Conservation (phyloP, 2,329 filamentous ascomycete genomes). For the Apiospora phragmitis region DNA sequence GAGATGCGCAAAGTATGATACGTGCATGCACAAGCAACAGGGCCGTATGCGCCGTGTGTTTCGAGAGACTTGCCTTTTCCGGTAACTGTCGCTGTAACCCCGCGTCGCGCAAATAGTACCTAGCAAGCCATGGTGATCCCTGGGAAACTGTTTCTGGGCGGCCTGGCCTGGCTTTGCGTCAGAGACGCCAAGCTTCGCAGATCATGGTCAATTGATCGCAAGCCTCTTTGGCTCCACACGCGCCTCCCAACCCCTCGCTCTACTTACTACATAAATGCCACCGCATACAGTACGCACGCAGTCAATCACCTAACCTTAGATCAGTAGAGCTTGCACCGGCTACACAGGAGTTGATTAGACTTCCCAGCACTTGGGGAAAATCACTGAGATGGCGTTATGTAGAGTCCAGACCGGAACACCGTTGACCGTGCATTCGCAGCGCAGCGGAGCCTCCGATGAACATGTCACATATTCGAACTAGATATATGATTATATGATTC, state of each 20-base stretch:
- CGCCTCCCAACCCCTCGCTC: background rate
- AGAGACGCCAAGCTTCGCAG: slow-evolving; percentile 14
- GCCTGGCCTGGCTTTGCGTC: slow-evolving; percentile 11
- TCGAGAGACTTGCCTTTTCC: slow-evolving; percentile 5
- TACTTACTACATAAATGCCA: background rate
- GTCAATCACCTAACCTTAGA: background rate
- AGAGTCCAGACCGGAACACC: slow-evolving; percentile 1
- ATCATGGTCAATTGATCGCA: slow-evolving; percentile 11
- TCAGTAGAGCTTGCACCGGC: background rate
- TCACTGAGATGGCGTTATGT: background rate
- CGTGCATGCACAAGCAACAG: background rate
- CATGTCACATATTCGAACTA: background rate
- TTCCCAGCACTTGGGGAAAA: background rate
- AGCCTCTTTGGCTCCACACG: slow-evolving; percentile 8
- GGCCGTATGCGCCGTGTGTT: background rate
- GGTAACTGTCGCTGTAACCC: slow-evolving; percentile 6
- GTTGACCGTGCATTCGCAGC: background rate
- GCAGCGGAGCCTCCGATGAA: background rate
- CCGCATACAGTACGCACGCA: background rate
- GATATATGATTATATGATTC: background rate
- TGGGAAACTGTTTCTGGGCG: background rate
- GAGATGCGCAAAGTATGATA: slow-evolving; percentile 4
- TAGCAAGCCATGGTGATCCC: slow-evolving; percentile 4
- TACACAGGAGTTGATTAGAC: background rate
- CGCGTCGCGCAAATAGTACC: background rate